phyloP scores from a whole-genome alignment of 176 grass and related monocot species.

The Raddia distichophylla region DNA sequence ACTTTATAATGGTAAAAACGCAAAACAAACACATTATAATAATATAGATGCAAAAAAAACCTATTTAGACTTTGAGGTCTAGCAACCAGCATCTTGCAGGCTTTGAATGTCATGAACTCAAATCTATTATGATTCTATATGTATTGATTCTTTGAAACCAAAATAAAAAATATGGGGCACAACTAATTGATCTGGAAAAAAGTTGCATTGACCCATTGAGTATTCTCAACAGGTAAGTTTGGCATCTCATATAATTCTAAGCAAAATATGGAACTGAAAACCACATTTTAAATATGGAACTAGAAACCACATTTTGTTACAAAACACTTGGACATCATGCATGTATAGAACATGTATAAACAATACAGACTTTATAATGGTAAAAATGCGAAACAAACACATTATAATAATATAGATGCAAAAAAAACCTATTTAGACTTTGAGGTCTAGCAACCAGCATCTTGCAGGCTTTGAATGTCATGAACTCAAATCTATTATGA shows the following conservation, averaged over 20 bases:
- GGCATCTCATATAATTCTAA: slow-evolving; percentile 1
- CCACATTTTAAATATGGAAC: too few relatives aligned
- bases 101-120: background rate
- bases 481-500: slow-evolving; percentile 4
- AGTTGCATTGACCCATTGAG: slow-evolving; percentile 1
- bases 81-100: background rate
- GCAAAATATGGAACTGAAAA: background rate
- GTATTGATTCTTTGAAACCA: background rate
- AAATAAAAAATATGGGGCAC: background rate
- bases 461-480: slow-evolving; percentile 1
- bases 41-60: too few relatives aligned
- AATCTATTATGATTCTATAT: slow-evolving; percentile 15
- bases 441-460: background rate
- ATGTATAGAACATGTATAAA: too few relatives aligned
- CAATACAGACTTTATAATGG: too few relatives aligned
- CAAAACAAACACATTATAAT: too few relatives aligned
- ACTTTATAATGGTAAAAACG: too few relatives aligned
- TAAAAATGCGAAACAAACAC: too few relatives aligned
- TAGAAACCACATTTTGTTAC: too few relatives aligned
- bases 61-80: background rate
- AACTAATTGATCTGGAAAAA: background rate
- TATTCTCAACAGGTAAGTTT: background rate
- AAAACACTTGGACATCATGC: too few relatives aligned
- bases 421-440: too few relatives aligned
- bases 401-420: too few relatives aligned